A percentile compares a stretch with the other conserved stretches of the same genome.
Evolutionary conservation across 2,329 filamentous ascomycete genomes (phyloP).

Genomic region (Ophiostoma ulmi): DNA sequence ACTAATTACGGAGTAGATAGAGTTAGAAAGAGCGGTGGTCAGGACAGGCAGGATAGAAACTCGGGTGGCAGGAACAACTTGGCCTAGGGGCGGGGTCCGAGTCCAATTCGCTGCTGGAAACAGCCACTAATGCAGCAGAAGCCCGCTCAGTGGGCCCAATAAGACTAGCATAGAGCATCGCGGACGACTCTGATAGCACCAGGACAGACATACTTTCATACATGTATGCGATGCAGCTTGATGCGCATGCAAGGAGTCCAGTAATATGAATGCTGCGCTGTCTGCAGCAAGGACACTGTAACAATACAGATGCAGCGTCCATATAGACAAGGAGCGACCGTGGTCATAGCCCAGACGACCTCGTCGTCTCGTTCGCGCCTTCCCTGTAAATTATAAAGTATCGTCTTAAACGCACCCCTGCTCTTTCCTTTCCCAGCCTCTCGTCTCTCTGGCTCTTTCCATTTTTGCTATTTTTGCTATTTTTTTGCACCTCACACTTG

Average conservation of each 20-base stretch:
- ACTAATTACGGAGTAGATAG: not conserved
- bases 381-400: slow-evolving; percentile 1
- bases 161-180: slow-evolving; percentile 13
- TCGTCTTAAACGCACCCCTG: slow-evolving; percentile 11
- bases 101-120: slow-evolving; percentile 22
- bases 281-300: not conserved
- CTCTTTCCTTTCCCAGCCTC: slow-evolving; percentile 22
- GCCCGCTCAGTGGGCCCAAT: slow-evolving; percentile 21
- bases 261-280: slow-evolving; percentile 12
- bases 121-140: slow-evolving; percentile 24
- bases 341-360: not conserved
- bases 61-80: slow-evolving; percentile 22
- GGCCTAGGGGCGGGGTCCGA: slow-evolving; percentile 22
- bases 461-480: not conserved
- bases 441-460: slow-evolving; percentile 16
- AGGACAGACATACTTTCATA: not conserved
- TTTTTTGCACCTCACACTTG: slow-evolving; percentile 4
- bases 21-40: not conserved
- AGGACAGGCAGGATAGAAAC: slow-evolving; percentile 14
- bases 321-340: slow-evolving; percentile 7
- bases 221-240: slow-evolving; percentile 12
- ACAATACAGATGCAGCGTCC: not conserved
- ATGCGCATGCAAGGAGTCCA: slow-evolving; percentile 15
- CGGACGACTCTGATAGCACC: not conserved
- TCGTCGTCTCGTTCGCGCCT: slow-evolving; percentile 12